Conservation (phyloP, 768 basidiomycete genomes). For the Strobilomyces dryophilus region DNA sequence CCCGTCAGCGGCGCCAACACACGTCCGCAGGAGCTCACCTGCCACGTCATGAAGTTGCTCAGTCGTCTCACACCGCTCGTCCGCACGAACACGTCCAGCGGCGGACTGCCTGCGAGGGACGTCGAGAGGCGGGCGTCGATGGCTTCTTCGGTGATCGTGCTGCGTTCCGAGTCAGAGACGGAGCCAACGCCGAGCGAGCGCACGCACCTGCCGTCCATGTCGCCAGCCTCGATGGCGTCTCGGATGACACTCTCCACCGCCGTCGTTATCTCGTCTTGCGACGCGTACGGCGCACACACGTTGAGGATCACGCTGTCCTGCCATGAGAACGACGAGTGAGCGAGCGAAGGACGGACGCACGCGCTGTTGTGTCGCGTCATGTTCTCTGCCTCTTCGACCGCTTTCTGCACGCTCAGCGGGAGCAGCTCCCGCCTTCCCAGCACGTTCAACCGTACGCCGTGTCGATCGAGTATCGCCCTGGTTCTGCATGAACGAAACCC, state of each 20-base stretch:
- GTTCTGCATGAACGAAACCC: neutral
- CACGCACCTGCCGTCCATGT: conserved; percentile 26
- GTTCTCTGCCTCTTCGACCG: conserved; percentile 65
- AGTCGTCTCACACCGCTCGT: conserved; percentile 75
- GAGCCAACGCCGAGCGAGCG: neutral
- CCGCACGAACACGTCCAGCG: conserved; percentile 84
- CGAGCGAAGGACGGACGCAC: conserved; percentile 36
- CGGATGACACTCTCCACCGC: conserved; percentile 49
- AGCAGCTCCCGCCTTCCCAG: conserved; percentile 75
- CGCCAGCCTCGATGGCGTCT: conserved; percentile 31
- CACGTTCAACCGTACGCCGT: conserved; percentile 82
- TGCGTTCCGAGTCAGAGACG: conserved; percentile 11
- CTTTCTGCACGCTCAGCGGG: conserved; percentile 68
- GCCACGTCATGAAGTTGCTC: conserved; percentile 88
- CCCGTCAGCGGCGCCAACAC: neutral
- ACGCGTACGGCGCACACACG: conserved; percentile 88
- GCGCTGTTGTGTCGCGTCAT: conserved; percentile 70
- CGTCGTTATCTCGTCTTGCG: conserved; percentile 85
- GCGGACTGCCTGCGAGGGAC: conserved; percentile 59
- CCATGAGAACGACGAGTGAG: neutral
- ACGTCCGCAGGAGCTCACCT: conserved; percentile 46
- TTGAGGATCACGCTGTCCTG: conserved; percentile 75
- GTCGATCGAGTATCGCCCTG: conserved; percentile 77
- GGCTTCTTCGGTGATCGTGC: conserved; percentile 60
- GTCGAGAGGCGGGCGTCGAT: conserved; percentile 69